Evolutionary conservation across 2,329 filamentous ascomycete species (phyloP).

Genomic region (Chrysoporthe puriensis): DNA sequence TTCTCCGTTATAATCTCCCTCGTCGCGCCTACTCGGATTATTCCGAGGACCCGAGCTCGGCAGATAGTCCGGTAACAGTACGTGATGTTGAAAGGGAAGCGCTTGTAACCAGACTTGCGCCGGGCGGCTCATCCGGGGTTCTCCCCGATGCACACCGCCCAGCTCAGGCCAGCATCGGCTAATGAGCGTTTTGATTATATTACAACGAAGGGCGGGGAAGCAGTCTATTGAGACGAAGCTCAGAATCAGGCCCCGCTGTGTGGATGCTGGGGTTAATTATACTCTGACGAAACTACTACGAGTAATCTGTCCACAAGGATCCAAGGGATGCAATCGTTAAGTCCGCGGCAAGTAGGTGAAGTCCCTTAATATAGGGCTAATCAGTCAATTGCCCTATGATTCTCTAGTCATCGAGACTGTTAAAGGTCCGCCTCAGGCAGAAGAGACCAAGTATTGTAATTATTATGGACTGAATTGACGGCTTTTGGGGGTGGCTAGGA

Average conservation of each 20-base stretch:
- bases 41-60: constrained; percentile 8
- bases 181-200: too few species aligned
- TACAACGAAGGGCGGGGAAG: not conserved
- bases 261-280: not conserved
- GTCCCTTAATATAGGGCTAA: not conserved
- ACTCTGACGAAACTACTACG: too few species aligned
- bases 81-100: too few species aligned
- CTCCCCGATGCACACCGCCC: too few species aligned
- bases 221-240: not conserved
- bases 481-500: not conserved
- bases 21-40: not conserved
- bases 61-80: not conserved
- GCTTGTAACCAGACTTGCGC: too few species aligned
- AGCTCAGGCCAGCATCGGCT: too few species aligned
- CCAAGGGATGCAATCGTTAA: not conserved
- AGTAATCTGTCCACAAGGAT: not conserved
- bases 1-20: not conserved
- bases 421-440: not conserved
- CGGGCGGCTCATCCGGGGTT: too few species aligned
- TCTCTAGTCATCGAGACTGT: not conserved
- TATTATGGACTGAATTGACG: not conserved
- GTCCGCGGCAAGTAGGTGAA: not conserved
- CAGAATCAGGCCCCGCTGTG: not conserved
- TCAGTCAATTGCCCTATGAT: not conserved
- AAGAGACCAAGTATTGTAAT: not conserved